phyloP scores from a whole-genome alignment of 2,329 filamentous ascomycete genomes.

The Fusarium sp. region DNA sequence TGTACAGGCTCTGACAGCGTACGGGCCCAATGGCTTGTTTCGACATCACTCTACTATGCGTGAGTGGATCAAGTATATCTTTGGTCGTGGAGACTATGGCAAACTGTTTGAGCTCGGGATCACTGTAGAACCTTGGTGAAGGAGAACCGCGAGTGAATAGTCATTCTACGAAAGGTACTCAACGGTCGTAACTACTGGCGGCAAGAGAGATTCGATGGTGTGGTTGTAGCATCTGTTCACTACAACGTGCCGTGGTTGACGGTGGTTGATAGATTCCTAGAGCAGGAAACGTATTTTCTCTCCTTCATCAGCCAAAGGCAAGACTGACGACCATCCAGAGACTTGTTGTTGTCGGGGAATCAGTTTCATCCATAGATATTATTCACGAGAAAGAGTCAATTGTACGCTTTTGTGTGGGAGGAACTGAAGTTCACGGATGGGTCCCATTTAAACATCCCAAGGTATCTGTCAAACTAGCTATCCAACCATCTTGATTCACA shows the following conservation, averaged over 20 bases:
- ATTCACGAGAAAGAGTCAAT: conserved; percentile 22
- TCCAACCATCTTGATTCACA: background rate
- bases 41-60: conserved; percentile 23
- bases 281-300: background rate
- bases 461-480: conserved; percentile 28
- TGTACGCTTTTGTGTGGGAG: conserved; percentile 21
- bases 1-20: conserved; percentile 9
- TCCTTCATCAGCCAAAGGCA: rapidly evolving
- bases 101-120: conserved; percentile 24
- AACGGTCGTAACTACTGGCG: conserved; percentile 33
- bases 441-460: conserved; percentile 30
- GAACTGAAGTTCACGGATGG: conserved; percentile 27
- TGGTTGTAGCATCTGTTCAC: conserved; percentile 31
- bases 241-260: conserved; percentile 39
- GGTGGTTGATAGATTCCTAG: conserved; percentile 12
- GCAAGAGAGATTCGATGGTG: conserved; percentile 28
- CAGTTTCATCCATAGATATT: conserved; percentile 26
- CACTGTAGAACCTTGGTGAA: conserved; percentile 19
- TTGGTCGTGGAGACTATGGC: conserved; percentile 6
- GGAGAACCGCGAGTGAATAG: conserved; percentile 12
- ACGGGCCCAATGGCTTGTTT: conserved; percentile 11
- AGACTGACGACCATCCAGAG: conserved; percentile 9
- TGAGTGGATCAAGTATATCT: conserved; percentile 29
- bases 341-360: conserved; percentile 31
- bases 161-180: conserved; percentile 23